A percentile compares a stretch with the other conserved stretches of the same genome.
Conservation (phyloP, 345 rosid species). For the Carallia pectinifolia region DNA sequence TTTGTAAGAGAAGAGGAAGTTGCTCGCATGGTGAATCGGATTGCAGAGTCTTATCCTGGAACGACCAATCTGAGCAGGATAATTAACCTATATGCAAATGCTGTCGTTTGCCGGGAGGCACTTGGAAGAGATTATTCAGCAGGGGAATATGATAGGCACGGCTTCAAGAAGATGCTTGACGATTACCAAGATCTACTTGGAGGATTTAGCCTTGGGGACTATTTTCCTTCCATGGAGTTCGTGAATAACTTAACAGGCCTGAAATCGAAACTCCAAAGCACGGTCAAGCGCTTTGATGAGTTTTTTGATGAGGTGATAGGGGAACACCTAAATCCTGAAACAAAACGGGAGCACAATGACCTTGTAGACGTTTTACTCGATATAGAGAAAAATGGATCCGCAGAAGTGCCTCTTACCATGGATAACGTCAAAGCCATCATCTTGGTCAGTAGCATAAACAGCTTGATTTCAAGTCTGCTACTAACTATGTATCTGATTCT, state of each 20-base stretch:
- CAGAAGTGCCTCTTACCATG: constrained; percentile 18
- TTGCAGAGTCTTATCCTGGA: constrained; percentile 14
- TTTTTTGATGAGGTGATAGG: constrained; percentile 21
- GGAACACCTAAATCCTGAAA: constrained; percentile 15
- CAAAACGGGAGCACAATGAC: constrained; percentile 16
- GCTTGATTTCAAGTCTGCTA: background rate
- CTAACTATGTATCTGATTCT: background rate
- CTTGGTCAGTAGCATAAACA: constrained; percentile 15
- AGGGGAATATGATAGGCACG: constrained; percentile 35
- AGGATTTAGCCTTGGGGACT: constrained; percentile 29
- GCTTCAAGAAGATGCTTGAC: constrained; percentile 49
- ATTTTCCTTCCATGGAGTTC: constrained; percentile 27
- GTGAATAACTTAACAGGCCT: constrained; percentile 23
- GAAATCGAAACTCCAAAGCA: constrained; percentile 18
- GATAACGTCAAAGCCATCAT: constrained; percentile 23
- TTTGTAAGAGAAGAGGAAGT: constrained; percentile 27
- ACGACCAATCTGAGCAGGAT: constrained; percentile 18
- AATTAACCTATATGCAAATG: constrained; percentile 21
- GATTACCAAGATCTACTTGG: constrained; percentile 32
- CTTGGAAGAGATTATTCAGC: constrained; percentile 22
- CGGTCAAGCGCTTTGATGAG: constrained; percentile 17
- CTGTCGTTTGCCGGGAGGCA: constrained; percentile 20
- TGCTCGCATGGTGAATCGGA: constrained; percentile 11
- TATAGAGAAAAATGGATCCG: constrained; percentile 14
- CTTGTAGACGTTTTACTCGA: constrained; percentile 24